Conservation (phyloP, 78 protist genomes). For the Emiliania huxleyi region DNA sequence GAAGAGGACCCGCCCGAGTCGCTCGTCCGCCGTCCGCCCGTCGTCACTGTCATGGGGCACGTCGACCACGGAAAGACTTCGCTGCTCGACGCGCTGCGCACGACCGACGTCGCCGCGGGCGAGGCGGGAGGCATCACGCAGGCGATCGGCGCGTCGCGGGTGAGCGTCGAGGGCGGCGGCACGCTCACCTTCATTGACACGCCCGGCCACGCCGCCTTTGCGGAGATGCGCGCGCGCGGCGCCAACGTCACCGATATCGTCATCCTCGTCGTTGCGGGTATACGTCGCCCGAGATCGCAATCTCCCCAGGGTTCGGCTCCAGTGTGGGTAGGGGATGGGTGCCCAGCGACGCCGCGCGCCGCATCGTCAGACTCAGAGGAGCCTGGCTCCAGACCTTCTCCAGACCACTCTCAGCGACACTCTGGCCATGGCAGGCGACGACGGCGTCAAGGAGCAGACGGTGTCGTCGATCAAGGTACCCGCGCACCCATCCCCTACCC, state of each 20-base stretch:
- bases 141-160: constrained; percentile 68
- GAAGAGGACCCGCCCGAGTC: neutral
- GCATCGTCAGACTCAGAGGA: too few species aligned
- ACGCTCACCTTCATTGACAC: constrained; percentile 86
- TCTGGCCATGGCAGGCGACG: constrained; percentile 89
- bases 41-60: constrained; percentile 93
- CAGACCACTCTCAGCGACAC: too few species aligned
- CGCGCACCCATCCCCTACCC: too few species aligned
- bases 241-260: constrained; percentile 82
- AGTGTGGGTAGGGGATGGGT: too few species aligned
- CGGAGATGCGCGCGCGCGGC: constrained; percentile 56
- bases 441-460: constrained; percentile 82
- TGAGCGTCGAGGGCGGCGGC: neutral
- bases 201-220: constrained; percentile 84
- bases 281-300: too few species aligned
- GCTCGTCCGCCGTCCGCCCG: constrained; percentile 71
- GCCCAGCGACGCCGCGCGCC: too few species aligned
- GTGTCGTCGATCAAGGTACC: constrained; percentile 74
- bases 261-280: constrained; percentile 81
- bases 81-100: constrained; percentile 80
- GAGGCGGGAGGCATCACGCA: constrained; percentile 98
- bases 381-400: too few species aligned
- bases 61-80: constrained; percentile 95
- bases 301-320: too few species aligned
- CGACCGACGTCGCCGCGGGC: constrained; percentile 62